phyloP scores from a whole-genome alignment of 495 filamentous ascomycete species.

The Penicillium alfredii region DNA sequence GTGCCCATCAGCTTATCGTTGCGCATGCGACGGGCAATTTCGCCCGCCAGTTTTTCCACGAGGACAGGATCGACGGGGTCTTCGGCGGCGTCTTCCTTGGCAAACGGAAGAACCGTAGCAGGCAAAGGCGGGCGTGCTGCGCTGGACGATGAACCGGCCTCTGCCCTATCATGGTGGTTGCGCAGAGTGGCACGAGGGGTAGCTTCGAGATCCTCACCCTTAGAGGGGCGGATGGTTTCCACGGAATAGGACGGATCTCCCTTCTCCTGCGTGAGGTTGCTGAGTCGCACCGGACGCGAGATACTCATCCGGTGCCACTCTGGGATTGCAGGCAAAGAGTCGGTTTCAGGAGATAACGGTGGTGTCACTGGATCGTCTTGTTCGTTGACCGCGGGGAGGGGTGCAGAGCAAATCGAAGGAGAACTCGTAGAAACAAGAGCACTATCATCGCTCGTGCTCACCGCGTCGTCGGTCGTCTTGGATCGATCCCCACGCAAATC shows the following conservation, averaged over 20 bases:
- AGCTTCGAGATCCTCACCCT: slow-evolving; percentile 29
- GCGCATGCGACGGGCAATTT: slow-evolving; percentile 79
- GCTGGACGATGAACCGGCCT: slow-evolving; percentile 25
- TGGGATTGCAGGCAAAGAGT: slow-evolving; percentile 32
- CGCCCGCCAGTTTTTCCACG: slow-evolving; percentile 84
- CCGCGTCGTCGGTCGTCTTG: slow-evolving; percentile 49
- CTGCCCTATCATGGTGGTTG: slow-evolving; percentile 24
- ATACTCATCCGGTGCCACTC: slow-evolving; percentile 35
- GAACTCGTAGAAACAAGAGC: slow-evolving; percentile 33
- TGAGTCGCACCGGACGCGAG: slow-evolving; percentile 22
- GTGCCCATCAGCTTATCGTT: slow-evolving; percentile 53
- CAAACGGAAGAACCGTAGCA: slow-evolving; percentile 35
- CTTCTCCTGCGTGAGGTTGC: slow-evolving; percentile 13
- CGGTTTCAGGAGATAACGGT: slow-evolving; percentile 31
- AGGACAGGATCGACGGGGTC: slow-evolving; percentile 77
- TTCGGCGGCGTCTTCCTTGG: slow-evolving; percentile 26
- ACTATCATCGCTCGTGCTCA: slow-evolving; percentile 49
- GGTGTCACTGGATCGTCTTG: slow-evolving; percentile 46
- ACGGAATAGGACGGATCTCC: slow-evolving; percentile 27
- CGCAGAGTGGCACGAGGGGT: slow-evolving; percentile 33
- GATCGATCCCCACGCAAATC: slow-evolving; percentile 66
- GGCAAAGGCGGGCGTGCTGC: slow-evolving; percentile 25
- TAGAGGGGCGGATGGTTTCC: slow-evolving; percentile 18
- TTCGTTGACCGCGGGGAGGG: slow-evolving; percentile 37
- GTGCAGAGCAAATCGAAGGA: slow-evolving; percentile 38